These are phyloP conservation scores for Heliosperma pusillum DNA, from an alignment of 148 eudicot species.

Conservation along the genomic window DNA sequence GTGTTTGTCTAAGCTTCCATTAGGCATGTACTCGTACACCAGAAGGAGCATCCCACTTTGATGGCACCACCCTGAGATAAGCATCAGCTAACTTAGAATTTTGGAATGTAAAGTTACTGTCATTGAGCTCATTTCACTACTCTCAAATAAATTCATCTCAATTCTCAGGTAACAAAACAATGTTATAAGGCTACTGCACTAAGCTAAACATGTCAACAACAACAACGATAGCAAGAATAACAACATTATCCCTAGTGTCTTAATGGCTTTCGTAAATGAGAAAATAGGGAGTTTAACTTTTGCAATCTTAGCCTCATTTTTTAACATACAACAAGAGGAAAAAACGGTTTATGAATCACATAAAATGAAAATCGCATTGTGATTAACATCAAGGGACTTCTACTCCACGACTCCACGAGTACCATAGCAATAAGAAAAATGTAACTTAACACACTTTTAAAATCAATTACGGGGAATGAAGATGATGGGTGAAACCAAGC, in stretches of 20 bases:
- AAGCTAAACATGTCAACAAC: not conserved
- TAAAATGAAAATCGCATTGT: no score
- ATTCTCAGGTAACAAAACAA: not conserved
- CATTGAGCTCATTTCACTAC: not conserved
- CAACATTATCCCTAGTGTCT: not conserved
- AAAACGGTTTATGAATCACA: no score
- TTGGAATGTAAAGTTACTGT: not conserved
- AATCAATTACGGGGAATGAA: no score
- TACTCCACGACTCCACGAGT: no score
- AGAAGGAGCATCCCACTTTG: constrained; percentile 59
- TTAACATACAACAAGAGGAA: no score
- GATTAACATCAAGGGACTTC: no score
- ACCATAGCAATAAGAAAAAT: no score
- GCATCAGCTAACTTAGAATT: not conserved
- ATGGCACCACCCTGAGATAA: constrained; percentile 82
- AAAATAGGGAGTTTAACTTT: not conserved
- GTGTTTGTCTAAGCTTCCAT: constrained; percentile 77
- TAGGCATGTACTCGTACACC: constrained; percentile 86
- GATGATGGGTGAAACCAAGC: no score
- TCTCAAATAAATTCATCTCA: not conserved
- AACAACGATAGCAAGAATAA: no score
- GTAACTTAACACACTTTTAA: no score
- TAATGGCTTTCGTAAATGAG: not conserved
- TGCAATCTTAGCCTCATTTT: no score
- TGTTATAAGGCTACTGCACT: not conserved